Evolutionary conservation across 176 grass and related monocot species (phyloP), one percentile per base, ranked within the genome.

Genomic region (Leersia perrieri): DNA sequence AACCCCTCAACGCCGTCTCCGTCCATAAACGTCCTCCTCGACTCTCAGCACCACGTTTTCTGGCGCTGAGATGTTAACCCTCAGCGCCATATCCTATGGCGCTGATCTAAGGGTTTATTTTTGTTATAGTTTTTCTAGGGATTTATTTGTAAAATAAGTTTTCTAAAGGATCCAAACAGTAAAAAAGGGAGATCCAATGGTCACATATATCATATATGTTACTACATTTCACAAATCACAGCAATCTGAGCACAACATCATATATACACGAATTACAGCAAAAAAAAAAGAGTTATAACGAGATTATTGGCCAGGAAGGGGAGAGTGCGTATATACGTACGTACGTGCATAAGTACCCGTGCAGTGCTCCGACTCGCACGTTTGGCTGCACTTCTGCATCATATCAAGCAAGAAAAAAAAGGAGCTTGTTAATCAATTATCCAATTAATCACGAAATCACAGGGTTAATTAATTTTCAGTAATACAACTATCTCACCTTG

Each of bases 341-440:
- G 10, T 9, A 33, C 41, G 14, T 53, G 38, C 57, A n/a, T 20
- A 82, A 73, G 39, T 82, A 85, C 95, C 81, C 10, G 36, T 8
- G 86, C 95, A 98, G 70, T 89, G 83, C 31, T 89, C 51, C 25
- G 96, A 98, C 65, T 91, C 85, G 84, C 95, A 98, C 51, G 40
- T 86, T 11, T 86, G 80, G 82, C 96, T 95, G 84, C 96, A 98
- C n/a, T 91, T 49, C 83, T 86, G 83, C 60, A 30, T 36, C 15
- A 45, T 45, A 30, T 36, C 15, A 45, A 23, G 3, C 5, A 25
- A 13, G 6, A n/a, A 30, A 11, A 32, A 7, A 6, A 1, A 77
- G n/a, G n/a, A n/a, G n/a, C n/a, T n/a, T n/a, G n/a, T n/a, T n/a
- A n/a, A n/a, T 15, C 3, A 44, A 44, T 15, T 20, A 51, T 4